Conservation (phyloP, 768 basidiomycete genomes). For the Amanita exitialis region DNA sequence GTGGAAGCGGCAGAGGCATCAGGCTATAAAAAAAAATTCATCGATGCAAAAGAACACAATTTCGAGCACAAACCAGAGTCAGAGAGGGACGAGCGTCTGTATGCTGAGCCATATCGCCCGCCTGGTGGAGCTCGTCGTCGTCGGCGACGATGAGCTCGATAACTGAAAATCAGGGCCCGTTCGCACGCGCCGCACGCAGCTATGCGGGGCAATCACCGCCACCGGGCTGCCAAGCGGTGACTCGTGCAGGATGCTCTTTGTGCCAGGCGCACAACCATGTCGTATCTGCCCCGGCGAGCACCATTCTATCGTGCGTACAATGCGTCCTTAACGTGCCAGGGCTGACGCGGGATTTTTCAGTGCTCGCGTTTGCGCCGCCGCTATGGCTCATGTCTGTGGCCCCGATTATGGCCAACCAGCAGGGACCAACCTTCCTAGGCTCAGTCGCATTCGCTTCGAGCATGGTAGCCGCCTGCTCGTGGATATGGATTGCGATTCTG, state of each 20-base stretch:
- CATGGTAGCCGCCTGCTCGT: constrained; percentile 19
- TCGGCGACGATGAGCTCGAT: background rate
- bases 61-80: constrained; percentile 18
- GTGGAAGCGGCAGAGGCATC: constrained; percentile 25
- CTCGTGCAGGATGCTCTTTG: background rate
- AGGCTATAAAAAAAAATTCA: constrained; percentile 18
- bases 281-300: background rate
- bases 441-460: constrained; percentile 24
- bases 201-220: background rate
- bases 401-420: constrained; percentile 21
- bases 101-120: background rate
- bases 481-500: constrained; percentile 25
- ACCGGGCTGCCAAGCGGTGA: background rate
- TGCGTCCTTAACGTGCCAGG: background rate
- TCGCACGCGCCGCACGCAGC: background rate
- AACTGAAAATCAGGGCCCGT: background rate
- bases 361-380: background rate
- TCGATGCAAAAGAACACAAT: background rate
- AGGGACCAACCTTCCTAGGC: constrained; percentile 19
- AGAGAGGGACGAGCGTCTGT: constrained; percentile 14
- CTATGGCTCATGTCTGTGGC: constrained; percentile 12
- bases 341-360: background rate
- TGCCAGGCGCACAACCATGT: background rate
- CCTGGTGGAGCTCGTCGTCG: background rate
- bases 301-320: constrained; percentile 1